A percentile compares a stretch with the other conserved stretches of the same genome.
phyloP scores from a whole-genome alignment of 768 basidiomycete species.

The Hortiboletus campestris region DNA sequence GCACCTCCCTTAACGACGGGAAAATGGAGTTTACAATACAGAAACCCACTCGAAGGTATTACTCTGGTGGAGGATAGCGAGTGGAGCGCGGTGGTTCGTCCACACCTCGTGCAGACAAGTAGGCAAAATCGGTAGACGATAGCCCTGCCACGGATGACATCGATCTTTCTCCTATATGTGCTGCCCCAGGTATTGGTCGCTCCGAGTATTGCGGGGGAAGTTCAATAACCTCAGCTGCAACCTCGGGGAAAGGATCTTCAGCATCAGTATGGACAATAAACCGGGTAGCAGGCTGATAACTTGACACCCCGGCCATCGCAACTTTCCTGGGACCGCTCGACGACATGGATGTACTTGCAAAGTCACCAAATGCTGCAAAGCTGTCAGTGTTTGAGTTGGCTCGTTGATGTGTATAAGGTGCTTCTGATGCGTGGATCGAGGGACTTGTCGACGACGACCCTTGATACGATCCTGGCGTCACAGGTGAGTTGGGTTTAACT shows the following conservation, averaged over 20 bases:
- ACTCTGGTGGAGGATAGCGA: conserved; percentile 13
- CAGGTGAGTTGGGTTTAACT: background rate
- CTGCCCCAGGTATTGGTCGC: conserved; percentile 32
- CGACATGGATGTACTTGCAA: conserved; percentile 22
- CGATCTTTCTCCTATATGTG: conserved; percentile 8
- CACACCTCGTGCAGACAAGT: conserved; percentile 9
- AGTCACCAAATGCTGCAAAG: conserved; percentile 19
- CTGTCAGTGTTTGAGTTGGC: conserved; percentile 20
- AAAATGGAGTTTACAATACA: background rate
- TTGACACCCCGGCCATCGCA: conserved; percentile 44
- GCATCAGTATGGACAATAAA: conserved; percentile 70
- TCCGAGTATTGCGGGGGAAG: conserved; percentile 75
- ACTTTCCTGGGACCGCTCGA: conserved; percentile 53
- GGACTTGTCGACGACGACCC: conserved; percentile 4
- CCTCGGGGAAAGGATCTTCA: conserved; percentile 50
- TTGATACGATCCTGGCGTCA: background rate
- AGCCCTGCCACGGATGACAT: conserved; percentile 8
- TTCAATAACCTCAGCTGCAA: conserved; percentile 58
- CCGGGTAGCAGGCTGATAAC: conserved; percentile 44
- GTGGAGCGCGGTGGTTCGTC: background rate
- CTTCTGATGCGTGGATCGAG: conserved; percentile 9
- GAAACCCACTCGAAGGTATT: background rate
- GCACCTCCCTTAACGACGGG: background rate
- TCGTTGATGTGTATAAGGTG: background rate
- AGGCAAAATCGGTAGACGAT: conserved; percentile 9